Conservation (phyloP, 805 yeast genomes). For the Tetrapisispora taiwanensis region DNA sequence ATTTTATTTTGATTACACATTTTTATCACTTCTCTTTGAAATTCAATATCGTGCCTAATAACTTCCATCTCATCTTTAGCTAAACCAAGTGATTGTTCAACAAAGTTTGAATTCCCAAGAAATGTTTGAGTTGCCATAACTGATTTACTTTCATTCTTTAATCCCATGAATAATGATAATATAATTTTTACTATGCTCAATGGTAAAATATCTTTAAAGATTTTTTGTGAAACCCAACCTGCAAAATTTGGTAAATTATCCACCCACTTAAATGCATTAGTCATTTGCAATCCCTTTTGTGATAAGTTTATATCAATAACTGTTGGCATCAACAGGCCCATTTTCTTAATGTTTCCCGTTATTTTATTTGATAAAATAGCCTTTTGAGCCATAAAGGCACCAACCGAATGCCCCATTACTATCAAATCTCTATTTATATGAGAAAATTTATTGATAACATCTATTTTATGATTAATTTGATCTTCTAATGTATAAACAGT, state of each 20-base stretch:
- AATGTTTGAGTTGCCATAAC: constrained; percentile 36
- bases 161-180: constrained; percentile 25
- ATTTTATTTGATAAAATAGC: constrained; percentile 27
- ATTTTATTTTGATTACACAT: constrained; percentile 18
- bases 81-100: constrained; percentile 45
- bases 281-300: constrained; percentile 31
- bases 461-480: constrained; percentile 50
- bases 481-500: constrained; percentile 37
- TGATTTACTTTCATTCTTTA: constrained; percentile 25
- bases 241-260: constrained; percentile 24
- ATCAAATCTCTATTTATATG: constrained; percentile 9
- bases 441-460: constrained; percentile 35
- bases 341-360: constrained; percentile 30
- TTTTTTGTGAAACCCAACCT: constrained; percentile 21
- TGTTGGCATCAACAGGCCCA: constrained; percentile 65
- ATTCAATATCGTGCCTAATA: constrained; percentile 39
- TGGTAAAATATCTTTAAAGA: constrained; percentile 22
- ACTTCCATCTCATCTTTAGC: constrained; percentile 50
- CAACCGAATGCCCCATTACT: constrained; percentile 63
- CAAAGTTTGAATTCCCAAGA: constrained; percentile 33
- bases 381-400: constrained; percentile 53
- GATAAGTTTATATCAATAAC: constrained; percentile 47
- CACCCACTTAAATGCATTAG: constrained; percentile 18
- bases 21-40: constrained; percentile 41
- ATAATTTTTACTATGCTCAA: constrained; percentile 16